phyloP scores from a whole-genome alignment of 345 rosid species.

The Turritis glabra region DNA sequence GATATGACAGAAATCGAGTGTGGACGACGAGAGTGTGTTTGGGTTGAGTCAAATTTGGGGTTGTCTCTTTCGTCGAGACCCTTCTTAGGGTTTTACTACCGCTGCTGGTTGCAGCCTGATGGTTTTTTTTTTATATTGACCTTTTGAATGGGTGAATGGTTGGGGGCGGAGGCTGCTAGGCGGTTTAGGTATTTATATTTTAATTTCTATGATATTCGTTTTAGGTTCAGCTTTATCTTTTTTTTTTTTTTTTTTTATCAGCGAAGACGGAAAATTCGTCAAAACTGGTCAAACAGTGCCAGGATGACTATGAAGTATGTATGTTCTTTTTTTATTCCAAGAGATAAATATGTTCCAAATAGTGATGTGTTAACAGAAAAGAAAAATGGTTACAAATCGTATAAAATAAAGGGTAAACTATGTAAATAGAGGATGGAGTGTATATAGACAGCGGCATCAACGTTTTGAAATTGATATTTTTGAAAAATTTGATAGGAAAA shows the following conservation, averaged over 20 bases:
- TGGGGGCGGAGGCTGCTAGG: slow-evolving; percentile 28
- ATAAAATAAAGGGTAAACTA: no score
- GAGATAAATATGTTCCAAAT: neutral
- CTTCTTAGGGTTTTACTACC: slow-evolving; percentile 28
- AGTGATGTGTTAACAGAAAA: neutral
- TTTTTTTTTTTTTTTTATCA: neutral
- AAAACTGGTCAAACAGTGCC: slow-evolving; percentile 10
- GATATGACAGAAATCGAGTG: neutral
- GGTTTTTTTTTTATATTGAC: neutral
- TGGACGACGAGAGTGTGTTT: neutral
- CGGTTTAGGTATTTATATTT: slow-evolving; percentile 8
- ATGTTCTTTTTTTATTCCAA: neutral
- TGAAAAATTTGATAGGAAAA: no score
- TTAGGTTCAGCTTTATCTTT: neutral
- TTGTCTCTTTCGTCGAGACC: slow-evolving; percentile 23
- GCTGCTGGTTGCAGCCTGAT: neutral
- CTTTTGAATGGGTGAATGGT: slow-evolving; percentile 28
- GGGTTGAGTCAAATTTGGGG: neutral
- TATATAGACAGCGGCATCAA: no score
- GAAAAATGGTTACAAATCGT: no score
- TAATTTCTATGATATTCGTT: neutral
- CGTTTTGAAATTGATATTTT: no score
- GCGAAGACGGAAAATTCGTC: neutral
- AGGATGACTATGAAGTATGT: no score
- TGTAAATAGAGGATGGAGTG: no score